Evolutionary conservation across 2,329 filamentous ascomycete genomes (phyloP), one percentile per base, ranked within the genome.

Genomic region (Botrytis medusae): DNA sequence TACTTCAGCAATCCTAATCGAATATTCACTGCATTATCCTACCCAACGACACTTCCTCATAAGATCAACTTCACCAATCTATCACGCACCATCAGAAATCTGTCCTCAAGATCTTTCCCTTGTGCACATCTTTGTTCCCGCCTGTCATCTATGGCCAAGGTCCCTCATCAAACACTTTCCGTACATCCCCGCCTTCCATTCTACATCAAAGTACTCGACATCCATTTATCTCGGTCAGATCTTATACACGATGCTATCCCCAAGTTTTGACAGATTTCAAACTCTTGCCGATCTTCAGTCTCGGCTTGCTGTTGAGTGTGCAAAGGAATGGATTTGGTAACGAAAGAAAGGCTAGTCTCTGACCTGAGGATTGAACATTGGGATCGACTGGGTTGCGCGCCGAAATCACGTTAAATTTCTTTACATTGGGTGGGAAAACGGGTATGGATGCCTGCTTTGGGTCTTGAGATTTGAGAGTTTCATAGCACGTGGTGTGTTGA

Each of bases 151-250:
- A 29, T 7, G 12, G n/a, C n/a, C n/a, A 54, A 54, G 8, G 51
- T 5, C 25, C 14, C 12, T 18, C 25, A 29, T 29, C n/a, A 54
- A 54, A 29, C 51, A 8, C 51, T 29, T 54, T 54, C 12, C 14
- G 25, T 29, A 16, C 5, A 29, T 16, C n/a, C 12, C 29, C 14
- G 16, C 51, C 5, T 7, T 16, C 1, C 14, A 1, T 4, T 54
- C 48, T 54, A 6, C 48, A 54, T 1, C 12, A n/a, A n/a, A 16
- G 2, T n/a, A 54, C 48, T 54, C 48, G 14, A 10, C 14, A 29
- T 16, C 5, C 14, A 1, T 8, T 29, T 8, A 16, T 29, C 2
- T 29, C 14, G 2, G n/a, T 8, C 12, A 54, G 5, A 29, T 0
- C 2, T 0, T 29, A 29, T 16, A 16, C n/a, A 18, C n/a, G n/a